Base-by-base conservation (phyloP, 2,329 filamentous ascomycete species). In the Fusarium sp. region DNA sequence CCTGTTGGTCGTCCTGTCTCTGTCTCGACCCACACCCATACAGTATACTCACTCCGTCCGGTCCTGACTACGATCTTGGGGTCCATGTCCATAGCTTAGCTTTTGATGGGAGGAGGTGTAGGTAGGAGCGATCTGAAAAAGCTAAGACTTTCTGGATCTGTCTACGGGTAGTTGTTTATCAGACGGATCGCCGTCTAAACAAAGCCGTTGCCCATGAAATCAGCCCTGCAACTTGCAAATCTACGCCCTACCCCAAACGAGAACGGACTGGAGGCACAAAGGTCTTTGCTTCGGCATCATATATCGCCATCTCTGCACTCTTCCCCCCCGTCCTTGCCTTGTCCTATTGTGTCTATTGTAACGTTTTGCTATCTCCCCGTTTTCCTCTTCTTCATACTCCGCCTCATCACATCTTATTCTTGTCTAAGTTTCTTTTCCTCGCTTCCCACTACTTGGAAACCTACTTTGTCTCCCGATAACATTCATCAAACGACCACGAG, bases 341-440 rank as follows among this genome's bases (percentile, higher is more conserved):
- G 68, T 66, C 58, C 69, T 49, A 74, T 75, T 75, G 66, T 74
- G 59, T 65, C 72, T 67, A 75, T 75, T 75, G 73, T 75, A 60
- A 73, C 64, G 55, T 66, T 63, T 62, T 70, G 66, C 55, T 62
- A 62, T 72, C 52, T 70, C 62, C 61, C 59, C 65, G 61, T 56
- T 55, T 54, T 45, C 55, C 67, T 54, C 34, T 23, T 52, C 46
- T 50, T 46, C 60, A 51, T 52, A 46, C 62, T 70, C 55, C 62
- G 54, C 58, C 66, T 65, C 52, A 59, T 30, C 28, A 11, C 54
- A 64, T 68, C 56, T 56, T 14, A 56, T 43, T 56, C 58, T 48
- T 26, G 26, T 19, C 25, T 23, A 26, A 26, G 30, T 23, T 21
- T 49, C 51, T 60, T 63, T 63, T 62, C 42, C 57, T 65, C 64